Conservation (phyloP, 2,329 filamentous ascomycete genomes). For the Botrytis hyacinthi region DNA sequence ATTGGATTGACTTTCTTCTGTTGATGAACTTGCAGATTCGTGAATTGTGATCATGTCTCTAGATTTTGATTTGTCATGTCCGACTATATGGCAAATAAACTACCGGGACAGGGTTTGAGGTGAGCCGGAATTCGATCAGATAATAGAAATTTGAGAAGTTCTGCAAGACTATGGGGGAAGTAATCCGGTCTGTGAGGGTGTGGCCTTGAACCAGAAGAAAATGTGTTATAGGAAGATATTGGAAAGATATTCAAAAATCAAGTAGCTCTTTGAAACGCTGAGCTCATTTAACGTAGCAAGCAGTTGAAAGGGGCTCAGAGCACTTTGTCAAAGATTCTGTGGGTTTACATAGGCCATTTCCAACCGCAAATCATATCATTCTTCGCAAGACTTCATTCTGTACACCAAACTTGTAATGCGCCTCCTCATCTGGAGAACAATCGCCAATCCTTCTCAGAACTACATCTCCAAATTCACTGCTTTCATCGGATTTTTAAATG, state of each 20-base stretch:
- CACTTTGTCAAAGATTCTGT: too few species aligned
- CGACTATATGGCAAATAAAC: neutral
- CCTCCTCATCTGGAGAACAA: neutral
- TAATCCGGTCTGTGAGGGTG: rapidly evolving
- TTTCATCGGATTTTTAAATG: constrained; percentile 22
- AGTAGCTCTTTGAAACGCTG: rapidly evolving
- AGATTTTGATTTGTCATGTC: neutral
- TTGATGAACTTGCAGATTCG: neutral
- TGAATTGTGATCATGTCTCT: neutral
- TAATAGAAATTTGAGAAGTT: neutral
- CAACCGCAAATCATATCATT: constrained; percentile 19
- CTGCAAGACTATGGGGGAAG: too few species aligned
- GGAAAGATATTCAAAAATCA: neutral
- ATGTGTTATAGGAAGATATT: neutral
- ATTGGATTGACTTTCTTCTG: neutral
- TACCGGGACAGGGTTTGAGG: neutral
- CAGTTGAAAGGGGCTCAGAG: too few species aligned
- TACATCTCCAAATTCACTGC: constrained; percentile 15
- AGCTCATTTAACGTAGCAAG: neutral
- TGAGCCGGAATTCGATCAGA: neutral
- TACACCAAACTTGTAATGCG: neutral
- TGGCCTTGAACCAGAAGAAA: rapidly evolving
- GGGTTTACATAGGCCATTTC: constrained; percentile 20
- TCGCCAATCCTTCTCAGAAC: neutral
- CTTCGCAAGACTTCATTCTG: too few species aligned